A percentile compares a stretch with the other conserved stretches of the same genome.
These are phyloP conservation scores for Melastoma malabathricum DNA, from an alignment of 345 rosid genomes.

Conservation along the genomic window DNA sequence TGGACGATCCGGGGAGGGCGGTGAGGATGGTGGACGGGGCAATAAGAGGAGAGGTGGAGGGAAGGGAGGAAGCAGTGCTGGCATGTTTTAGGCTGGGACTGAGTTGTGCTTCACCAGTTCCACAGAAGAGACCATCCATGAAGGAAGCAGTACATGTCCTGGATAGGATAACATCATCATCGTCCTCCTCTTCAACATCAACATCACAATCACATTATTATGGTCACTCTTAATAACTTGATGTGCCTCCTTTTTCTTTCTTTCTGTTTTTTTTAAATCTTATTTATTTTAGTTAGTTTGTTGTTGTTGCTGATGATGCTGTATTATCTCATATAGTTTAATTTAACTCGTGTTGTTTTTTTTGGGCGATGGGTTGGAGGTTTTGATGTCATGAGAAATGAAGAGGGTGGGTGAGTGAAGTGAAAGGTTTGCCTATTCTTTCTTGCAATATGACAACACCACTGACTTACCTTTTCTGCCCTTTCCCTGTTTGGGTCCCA, in stretches of 20 bases:
- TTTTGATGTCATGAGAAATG: too few relatives aligned
- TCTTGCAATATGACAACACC: too few relatives aligned
- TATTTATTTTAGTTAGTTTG: not conserved
- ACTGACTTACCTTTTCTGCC: too few relatives aligned
- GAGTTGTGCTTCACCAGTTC: slow-evolving; percentile 67
- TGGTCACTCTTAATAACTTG: slow-evolving; percentile 17
- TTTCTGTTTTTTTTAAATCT: too few relatives aligned
- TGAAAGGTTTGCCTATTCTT: too few relatives aligned
- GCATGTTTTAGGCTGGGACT: slow-evolving; percentile 66
- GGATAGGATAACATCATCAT: slow-evolving; percentile 44
- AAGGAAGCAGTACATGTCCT: slow-evolving; percentile 68
- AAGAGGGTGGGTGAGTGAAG: too few relatives aligned
- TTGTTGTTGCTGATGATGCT: too few relatives aligned
- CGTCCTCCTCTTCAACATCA: slow-evolving; percentile 17
- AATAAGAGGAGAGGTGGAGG: slow-evolving; percentile 71
- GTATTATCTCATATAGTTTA: too few relatives aligned
- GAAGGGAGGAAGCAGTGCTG: slow-evolving; percentile 71
- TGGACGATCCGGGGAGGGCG: slow-evolving; percentile 53
- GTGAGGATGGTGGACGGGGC: slow-evolving; percentile 52
- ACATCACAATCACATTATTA: slow-evolving; percentile 19
- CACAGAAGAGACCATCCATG: slow-evolving; percentile 79
- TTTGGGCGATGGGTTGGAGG: too few relatives aligned
- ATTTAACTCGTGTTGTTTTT: not conserved
- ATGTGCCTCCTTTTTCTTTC: too few relatives aligned
- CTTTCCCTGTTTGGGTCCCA: too few relatives aligned